Base-by-base conservation (phyloP, 176 grass and related monocot species). In the Oryza glaberrima region DNA sequence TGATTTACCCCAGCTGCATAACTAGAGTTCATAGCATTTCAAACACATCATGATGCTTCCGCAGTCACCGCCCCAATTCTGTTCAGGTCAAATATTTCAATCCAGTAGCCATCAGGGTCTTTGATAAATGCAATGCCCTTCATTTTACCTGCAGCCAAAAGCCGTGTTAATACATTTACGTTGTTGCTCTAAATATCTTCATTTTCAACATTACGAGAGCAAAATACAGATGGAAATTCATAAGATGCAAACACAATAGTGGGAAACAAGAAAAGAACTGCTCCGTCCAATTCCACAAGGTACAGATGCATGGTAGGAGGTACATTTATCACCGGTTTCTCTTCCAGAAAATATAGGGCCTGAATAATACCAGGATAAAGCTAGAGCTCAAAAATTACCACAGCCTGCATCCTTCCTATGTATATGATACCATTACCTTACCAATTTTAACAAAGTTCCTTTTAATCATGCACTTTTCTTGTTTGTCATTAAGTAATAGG, bases 91-190 rank as follows among this genome's bases (percentile, higher is more conserved):
- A 98, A 98, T 80, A 98, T 95, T 71, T 98, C 96, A 28, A 98
- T 95, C 96, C 96, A 98, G 75, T 98, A 98, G 19, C 96, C 96
- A 81, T 98, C 96, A 36, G 96, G 96, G 63, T 98, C 96, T 86
- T 98, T 98, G 77, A 98, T 95, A 71, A 98, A 98, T 8, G 96
- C 93, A 26, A 98, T 95, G 35, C 93, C 96, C 90, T 95, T 98
- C 88, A 98, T 94, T 94, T 94, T 92, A 9, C 93, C 96, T 98
- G 82, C 73, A 85, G 22, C 34, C 48, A 83, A 85, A 73, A 7
- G 76, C 1, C 5, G 7, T 17, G 16, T 26, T 26, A 23, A 77
- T 7, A 86, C n/a, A 77, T 61, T 61, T 56, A 56, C 16, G 6
- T 23, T 6, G 2, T 0, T 40, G 7, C 6, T 3, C 16, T 44